Base-by-base conservation (phyloP, 441 rosid genomes). In the Erysimum pusillum region DNA sequence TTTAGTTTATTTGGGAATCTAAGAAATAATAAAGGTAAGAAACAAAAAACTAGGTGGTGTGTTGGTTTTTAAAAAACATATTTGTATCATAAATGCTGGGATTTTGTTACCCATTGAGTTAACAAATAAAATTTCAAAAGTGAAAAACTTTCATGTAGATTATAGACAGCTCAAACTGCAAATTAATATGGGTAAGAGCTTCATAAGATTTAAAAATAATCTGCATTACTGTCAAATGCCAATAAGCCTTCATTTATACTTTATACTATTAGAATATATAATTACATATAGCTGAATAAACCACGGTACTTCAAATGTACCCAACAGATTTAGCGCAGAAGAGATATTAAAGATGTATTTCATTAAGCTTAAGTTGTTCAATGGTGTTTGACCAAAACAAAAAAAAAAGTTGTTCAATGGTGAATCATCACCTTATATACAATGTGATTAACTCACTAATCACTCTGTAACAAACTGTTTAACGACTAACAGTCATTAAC, bases 1-100 rank as follows among this genome's bases (percentile, higher is more conserved):
- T 57, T 34, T 32, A 25, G 7, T 65, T 66, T 56, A 56, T 57
- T 71, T 71, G 73, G 81, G 77, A 71, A 77, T 77, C 63, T 56
- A 70, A 63, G 45, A 56, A 46, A 64, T 25, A 56, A 49, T 65
- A 58, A 71, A 65, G 63, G 22, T 39, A 38, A 63, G 44, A 70
- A 54, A 76, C 65, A 64, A 71, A 70, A 52, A 77, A 62, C 53
- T 64, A 77, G 62, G 62, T 59, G 18, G 13, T 25, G n/a, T 38
- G 15, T 53, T 25, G n/a, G 3, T 3, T 9, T 62, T 34, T 13
- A 18, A 56, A 36, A 4, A 76, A 54, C 59, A 58, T 66, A 75
- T 52, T 62, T 70, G 12, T 45, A 56, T 25, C 76, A 56, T 31
- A 57, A 71, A 70, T 70, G 63, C 64, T 69, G 75, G 63, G 70